Evolutionary conservation across 257 asterid species (phyloP).

Genomic region (Parsonsia alboflavescens): DNA sequence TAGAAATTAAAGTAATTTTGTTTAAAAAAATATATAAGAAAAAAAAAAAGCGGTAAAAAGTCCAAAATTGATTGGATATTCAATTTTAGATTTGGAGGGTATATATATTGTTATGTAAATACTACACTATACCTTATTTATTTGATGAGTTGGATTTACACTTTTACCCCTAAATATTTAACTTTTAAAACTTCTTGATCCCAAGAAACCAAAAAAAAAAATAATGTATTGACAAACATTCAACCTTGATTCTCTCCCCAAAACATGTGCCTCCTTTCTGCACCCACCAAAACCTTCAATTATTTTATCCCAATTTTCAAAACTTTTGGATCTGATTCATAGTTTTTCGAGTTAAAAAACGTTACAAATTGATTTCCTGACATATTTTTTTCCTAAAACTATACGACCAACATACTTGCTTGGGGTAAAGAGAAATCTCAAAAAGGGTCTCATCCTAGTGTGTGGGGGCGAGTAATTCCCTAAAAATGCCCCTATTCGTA

Average conservation of each 20-base stretch:
- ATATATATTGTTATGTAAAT: too few relatives aligned
- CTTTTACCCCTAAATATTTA: too few relatives aligned
- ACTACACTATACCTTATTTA: too few relatives aligned
- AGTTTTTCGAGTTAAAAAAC: constrained; percentile 18
- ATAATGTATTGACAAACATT: constrained; percentile 53
- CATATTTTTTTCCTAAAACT: background rate
- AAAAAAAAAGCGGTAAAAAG: too few relatives aligned
- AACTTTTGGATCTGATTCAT: constrained; percentile 21
- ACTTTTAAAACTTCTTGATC: background rate
- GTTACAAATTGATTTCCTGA: background rate
- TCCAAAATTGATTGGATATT: too few relatives aligned
- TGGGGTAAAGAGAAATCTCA: constrained; percentile 3
- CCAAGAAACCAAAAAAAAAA: background rate
- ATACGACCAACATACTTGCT: constrained; percentile 16
- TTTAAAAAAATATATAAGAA: too few relatives aligned
- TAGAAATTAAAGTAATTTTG: too few relatives aligned
- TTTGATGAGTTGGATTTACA: too few relatives aligned
- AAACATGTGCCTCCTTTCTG: constrained; percentile 42
- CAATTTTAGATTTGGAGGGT: too few relatives aligned
- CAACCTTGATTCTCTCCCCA: constrained; percentile 71
- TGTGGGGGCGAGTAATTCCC: background rate
- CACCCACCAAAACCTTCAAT: background rate
- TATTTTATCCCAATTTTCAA: constrained; percentile 12
- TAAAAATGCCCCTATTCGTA: too few relatives aligned
- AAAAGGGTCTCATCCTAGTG: background rate